phyloP scores from a whole-genome alignment of 257 asterid species.

The Solanum piurae region DNA sequence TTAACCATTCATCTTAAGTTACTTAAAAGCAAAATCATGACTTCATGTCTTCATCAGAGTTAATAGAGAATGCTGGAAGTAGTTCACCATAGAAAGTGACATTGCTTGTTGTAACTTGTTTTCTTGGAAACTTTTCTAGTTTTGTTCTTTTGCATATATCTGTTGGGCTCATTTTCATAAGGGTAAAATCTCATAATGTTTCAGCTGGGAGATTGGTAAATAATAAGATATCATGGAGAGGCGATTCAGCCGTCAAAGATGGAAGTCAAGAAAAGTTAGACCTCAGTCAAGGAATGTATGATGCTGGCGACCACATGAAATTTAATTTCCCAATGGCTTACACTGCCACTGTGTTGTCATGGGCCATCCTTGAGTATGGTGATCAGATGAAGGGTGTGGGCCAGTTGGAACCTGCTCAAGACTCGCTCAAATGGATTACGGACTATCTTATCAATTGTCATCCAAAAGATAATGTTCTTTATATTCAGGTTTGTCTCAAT shows the following conservation, averaged over 20 bases:
- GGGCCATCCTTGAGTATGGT: constrained; percentile 90
- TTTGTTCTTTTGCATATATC: neutral
- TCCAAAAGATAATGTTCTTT: constrained; percentile 53
- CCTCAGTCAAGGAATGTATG: constrained; percentile 86
- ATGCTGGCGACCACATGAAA: constrained; percentile 85
- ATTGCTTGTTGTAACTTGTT: neutral
- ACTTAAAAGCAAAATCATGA: neutral
- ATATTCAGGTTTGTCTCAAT: constrained; percentile 49
- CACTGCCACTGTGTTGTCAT: constrained; percentile 79
- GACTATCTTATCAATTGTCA: constrained; percentile 79
- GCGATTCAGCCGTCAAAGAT: constrained; percentile 62
- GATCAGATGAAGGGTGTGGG: constrained; percentile 44
- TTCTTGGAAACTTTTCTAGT: neutral
- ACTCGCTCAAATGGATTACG: constrained; percentile 74
- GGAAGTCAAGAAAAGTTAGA: constrained; percentile 62
- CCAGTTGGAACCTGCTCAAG: constrained; percentile 51
- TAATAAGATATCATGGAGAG: constrained; percentile 66
- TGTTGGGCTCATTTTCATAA: neutral
- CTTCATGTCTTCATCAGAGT: neutral
- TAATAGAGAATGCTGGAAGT: neutral
- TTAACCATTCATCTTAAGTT: neutral
- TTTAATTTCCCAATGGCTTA: constrained; percentile 88
- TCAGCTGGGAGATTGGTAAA: constrained; percentile 80
- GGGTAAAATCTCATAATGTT: constrained; percentile 5
- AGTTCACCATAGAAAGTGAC: neutral